Evolutionary conservation across 208 protist species (phyloP).

Genomic region (Acanthamoeba healyi): DNA sequence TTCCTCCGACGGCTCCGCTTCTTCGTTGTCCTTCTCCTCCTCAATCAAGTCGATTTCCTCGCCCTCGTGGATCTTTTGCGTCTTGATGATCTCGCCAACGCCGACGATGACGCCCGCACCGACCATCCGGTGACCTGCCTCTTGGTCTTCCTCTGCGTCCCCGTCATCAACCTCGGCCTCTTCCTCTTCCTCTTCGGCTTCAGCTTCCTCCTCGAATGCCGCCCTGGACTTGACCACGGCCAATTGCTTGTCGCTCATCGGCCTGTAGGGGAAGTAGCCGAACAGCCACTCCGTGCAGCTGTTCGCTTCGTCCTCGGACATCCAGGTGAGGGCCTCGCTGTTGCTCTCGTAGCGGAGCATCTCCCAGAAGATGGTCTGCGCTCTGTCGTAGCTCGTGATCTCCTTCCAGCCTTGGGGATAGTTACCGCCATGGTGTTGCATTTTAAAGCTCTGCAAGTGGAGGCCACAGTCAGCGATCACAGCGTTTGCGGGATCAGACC

Average conservation of each 20-base stretch:
- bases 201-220: neutral
- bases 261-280: constrained; percentile 23
- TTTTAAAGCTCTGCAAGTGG: neutral
- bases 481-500: neutral
- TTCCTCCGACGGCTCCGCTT: neutral
- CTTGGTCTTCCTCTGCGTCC: neutral
- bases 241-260: neutral
- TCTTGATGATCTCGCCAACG: neutral
- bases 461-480: neutral
- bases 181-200: neutral
- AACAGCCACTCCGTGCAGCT: constrained; percentile 51
- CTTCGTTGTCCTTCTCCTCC: neutral
- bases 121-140: neutral
- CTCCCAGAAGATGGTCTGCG: constrained; percentile 18
- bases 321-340: neutral
- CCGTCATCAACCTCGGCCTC: neutral
- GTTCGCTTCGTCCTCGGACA: constrained; percentile 4
- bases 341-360: constrained; percentile 39
- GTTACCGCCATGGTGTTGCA: neutral
- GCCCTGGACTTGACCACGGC: neutral
- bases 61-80: too few species aligned
- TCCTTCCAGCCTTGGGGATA: neutral
- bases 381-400: constrained; percentile 20
- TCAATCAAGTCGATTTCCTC: neutral
- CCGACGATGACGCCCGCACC: neutral